These are phyloP conservation scores for Oryza nivara DNA, from an alignment of 176 grass and related monocot species.

Conservation along the genomic window DNA sequence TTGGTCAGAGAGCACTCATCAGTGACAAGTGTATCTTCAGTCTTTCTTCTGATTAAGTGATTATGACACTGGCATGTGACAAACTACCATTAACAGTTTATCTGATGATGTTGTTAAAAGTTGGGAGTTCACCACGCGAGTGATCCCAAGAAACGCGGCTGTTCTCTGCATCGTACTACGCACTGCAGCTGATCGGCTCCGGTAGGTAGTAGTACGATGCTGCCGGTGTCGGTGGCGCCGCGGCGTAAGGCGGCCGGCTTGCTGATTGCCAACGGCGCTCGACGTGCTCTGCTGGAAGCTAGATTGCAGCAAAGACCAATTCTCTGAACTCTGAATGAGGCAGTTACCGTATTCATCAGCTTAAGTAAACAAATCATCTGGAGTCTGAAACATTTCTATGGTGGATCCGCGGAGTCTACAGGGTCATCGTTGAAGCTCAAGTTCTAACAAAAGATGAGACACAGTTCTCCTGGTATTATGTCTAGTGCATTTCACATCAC, in stretches of 20 bases:
- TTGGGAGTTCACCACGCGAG: conserved; percentile 11
- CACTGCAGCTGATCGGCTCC: conserved; percentile 2
- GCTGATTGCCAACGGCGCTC: conserved; percentile 8
- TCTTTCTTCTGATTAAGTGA: neutral
- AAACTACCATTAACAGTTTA: no score
- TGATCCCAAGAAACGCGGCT: conserved; percentile 11
- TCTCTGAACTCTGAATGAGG: neutral
- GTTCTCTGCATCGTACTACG: neutral
- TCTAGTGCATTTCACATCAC: neutral
- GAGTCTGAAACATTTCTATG: conserved; percentile 58
- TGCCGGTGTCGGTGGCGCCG: conserved; percentile 2
- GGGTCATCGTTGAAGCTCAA: conserved; percentile 55
- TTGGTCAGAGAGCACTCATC: neutral
- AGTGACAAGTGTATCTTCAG: neutral
- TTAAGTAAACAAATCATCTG: conserved; percentile 41
- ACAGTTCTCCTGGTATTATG: conserved; percentile 50
- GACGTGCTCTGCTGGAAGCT: conserved; percentile 41
- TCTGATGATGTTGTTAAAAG: neutral
- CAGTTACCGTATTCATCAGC: conserved; percentile 25
- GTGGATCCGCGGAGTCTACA: conserved; percentile 65
- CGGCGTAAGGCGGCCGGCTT: conserved; percentile 16
- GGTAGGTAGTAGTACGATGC: neutral
- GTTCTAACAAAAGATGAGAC: conserved; percentile 42
- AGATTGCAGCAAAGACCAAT: neutral
- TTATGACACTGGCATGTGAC: neutral